Evolutionary conservation across 139 green algal genomes (phyloP).

Genomic region (Chlamydomonas incerta): DNA sequence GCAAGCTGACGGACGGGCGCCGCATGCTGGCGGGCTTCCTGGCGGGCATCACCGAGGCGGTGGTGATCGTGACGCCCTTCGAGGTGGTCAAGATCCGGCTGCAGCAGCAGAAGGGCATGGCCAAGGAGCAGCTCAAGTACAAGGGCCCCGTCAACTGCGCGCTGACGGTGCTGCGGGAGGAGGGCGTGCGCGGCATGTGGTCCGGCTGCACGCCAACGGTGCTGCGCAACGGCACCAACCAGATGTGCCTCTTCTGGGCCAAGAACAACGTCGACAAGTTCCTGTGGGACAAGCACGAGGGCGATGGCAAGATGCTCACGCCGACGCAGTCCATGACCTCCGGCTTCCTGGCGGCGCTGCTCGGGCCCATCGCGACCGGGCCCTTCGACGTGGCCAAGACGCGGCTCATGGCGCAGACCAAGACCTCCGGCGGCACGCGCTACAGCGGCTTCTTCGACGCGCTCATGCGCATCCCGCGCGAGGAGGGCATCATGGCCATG

Average conservation of each 20-base stretch:
- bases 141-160: conserved; percentile 90
- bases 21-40: conserved; percentile 85
- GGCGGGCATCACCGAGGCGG: conserved; percentile 90
- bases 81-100: conserved; percentile 96
- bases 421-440: conserved; percentile 57
- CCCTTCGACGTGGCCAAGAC: conserved; percentile 98
- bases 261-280: conserved; percentile 87
- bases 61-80: conserved; percentile 97
- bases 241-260: conserved; percentile 95
- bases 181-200: conserved; percentile 91
- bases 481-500: conserved; percentile 89
- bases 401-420: conserved; percentile 89
- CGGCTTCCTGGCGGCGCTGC: conserved; percentile 87
- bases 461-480: conserved; percentile 65
- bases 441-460: conserved; percentile 91
- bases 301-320: conserved; percentile 81
- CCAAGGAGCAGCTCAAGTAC: conserved; percentile 87
- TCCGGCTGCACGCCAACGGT: conserved; percentile 89
- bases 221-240: conserved; percentile 95
- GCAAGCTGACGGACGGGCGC: conserved; percentile 66
- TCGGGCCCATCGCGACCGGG: conserved; percentile 88
- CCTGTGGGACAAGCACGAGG: conserved; percentile 88
- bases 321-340: conserved; percentile 85
- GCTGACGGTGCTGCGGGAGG: conserved; percentile 83
- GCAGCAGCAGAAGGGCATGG: conserved; percentile 89